phyloP scores from a whole-genome alignment of 257 asterid species.

The Scutellaria galericulata region DNA sequence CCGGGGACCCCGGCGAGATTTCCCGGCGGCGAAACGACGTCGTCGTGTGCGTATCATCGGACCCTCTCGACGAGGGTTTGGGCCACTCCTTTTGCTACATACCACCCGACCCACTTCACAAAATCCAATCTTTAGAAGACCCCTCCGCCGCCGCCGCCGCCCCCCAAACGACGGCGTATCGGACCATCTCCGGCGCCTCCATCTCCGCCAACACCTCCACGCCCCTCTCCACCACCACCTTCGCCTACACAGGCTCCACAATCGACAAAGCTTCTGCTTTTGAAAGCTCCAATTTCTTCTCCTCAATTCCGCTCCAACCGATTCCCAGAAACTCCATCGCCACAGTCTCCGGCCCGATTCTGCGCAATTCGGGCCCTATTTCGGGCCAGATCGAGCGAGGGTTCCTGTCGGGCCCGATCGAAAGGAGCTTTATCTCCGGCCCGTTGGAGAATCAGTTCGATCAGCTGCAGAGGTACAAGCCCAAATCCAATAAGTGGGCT shows the following conservation, averaged over 20 bases:
- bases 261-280: slow-evolving; percentile 86
- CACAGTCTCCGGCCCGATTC: slow-evolving; percentile 81
- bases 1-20: slow-evolving; percentile 83
- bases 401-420: slow-evolving; percentile 95
- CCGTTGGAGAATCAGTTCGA: slow-evolving; percentile 83
- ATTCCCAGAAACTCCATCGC: slow-evolving; percentile 52
- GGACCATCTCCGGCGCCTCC: slow-evolving; percentile 93
- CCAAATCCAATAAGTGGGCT: slow-evolving; percentile 68
- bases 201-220: slow-evolving; percentile 91
- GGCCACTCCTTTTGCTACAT: slow-evolving; percentile 96
- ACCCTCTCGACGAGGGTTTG: slow-evolving; percentile 81
- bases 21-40: slow-evolving; percentile 72
- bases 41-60: slow-evolving; percentile 47
- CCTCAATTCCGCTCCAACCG: slow-evolving; percentile 88
- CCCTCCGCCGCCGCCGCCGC: slow-evolving; percentile 39
- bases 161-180: slow-evolving; percentile 55
- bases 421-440: slow-evolving; percentile 81
- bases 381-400: slow-evolving; percentile 86
- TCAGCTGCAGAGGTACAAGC: slow-evolving; percentile 75
- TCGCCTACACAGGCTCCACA: slow-evolving; percentile 47
- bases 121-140: slow-evolving; percentile 50
- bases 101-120: slow-evolving; percentile 64
- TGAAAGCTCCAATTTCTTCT: slow-evolving; percentile 83
- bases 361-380: slow-evolving; percentile 46
- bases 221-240: slow-evolving; percentile 68